A percentile compares a stretch with the other conserved stretches of the same genome.
Conservation (phyloP, 352 stramenopile genomes). For the Elongisporangium prolatum region DNA sequence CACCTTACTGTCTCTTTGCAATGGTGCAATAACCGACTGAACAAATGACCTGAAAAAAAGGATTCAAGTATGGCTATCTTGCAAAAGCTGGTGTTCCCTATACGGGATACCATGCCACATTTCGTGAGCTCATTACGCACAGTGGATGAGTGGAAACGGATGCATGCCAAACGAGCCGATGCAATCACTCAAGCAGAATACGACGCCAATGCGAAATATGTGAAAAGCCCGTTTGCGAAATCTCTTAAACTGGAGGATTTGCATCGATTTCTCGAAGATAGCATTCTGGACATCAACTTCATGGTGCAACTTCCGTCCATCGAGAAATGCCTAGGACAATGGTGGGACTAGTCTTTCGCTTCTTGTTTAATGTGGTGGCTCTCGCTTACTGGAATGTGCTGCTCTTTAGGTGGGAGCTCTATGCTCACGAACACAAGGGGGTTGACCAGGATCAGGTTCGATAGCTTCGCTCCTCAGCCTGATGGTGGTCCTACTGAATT, state of each 20-base stretch:
- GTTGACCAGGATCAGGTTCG: constrained; percentile 54
- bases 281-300: constrained; percentile 73
- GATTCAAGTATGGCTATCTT: constrained; percentile 1
- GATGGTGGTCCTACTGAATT: constrained; percentile 41
- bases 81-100: constrained; percentile 55
- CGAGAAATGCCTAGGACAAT: constrained; percentile 69
- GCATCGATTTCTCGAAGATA: constrained; percentile 67
- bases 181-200: constrained; percentile 51
- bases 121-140: constrained; percentile 67
- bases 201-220: constrained; percentile 66
- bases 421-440: constrained; percentile 27
- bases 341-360: constrained; percentile 22
- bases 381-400: not conserved
- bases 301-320: constrained; percentile 83
- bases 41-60: not conserved
- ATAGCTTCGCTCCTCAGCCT: constrained; percentile 7
- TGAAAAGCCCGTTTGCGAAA: constrained; percentile 68
- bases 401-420: constrained; percentile 38
- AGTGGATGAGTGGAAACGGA: constrained; percentile 69
- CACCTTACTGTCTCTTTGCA: not conserved
- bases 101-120: constrained; percentile 76
- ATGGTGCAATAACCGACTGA: not conserved
- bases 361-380: not conserved
- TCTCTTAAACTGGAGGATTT: constrained; percentile 63
- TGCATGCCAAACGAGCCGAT: constrained; percentile 49